Percentiles rank a stretch among this genome's conserved stretches.
phyloP scores from a whole-genome alignment of 257 asterid species.

The Leonotis leonurus region DNA sequence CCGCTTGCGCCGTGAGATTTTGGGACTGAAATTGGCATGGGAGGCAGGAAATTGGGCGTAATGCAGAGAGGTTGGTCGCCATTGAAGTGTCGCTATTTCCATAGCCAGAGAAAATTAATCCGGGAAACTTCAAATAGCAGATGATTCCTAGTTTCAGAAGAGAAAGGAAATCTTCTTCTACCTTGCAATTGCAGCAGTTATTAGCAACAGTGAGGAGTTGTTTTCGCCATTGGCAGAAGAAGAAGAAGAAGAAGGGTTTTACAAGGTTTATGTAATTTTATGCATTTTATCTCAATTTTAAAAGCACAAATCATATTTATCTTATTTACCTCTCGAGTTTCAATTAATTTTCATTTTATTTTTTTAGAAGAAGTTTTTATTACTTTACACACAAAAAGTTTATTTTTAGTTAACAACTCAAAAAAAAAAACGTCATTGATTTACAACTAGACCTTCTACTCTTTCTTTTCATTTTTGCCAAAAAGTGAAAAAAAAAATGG shows the following conservation, averaged over 20 bases:
- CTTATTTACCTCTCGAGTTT: not conserved
- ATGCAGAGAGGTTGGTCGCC: constrained; percentile 24
- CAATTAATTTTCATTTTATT: no score
- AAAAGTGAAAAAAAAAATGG: no score
- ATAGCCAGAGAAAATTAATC: constrained; percentile 12
- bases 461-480: no score
- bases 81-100: constrained; percentile 30
- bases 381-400: no score
- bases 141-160: not conserved
- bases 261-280: constrained; percentile 21
- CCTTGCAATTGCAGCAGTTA: constrained; percentile 1
- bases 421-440: no score
- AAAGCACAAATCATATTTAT: not conserved
- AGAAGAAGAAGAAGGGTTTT: constrained; percentile 5
- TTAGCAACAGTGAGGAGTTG: constrained; percentile 1
- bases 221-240: not conserved
- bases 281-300: constrained; percentile 9
- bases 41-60: constrained; percentile 22
- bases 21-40: constrained; percentile 22
- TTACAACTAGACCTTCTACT: no score
- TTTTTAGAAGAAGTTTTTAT: no score
- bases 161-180: not conserved
- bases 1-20: constrained; percentile 44
- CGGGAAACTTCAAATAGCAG: not conserved
- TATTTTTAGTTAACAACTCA: no score